These are phyloP conservation scores for Podaxis rugospora DNA, from an alignment of 768 basidiomycete species.

Conservation along the genomic window DNA sequence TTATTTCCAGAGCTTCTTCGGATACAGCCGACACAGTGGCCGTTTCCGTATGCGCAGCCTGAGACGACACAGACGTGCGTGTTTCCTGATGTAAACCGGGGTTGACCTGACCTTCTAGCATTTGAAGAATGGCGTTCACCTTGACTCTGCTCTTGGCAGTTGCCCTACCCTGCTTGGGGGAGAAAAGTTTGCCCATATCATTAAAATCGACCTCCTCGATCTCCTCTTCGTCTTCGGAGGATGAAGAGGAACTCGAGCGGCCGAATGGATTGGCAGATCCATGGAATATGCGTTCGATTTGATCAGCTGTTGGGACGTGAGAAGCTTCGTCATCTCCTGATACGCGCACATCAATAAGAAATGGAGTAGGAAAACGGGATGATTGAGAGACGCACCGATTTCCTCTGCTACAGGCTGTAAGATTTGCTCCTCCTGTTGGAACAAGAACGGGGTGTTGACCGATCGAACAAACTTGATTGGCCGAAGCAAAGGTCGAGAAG, in stretches of 20 bases:
- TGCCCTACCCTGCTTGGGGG: constrained; percentile 15
- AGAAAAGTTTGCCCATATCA: constrained; percentile 47
- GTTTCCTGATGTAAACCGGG: not conserved
- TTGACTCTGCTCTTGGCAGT: constrained; percentile 8
- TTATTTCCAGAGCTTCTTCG: not conserved
- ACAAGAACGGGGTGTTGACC: constrained; percentile 45
- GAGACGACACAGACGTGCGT: not conserved
- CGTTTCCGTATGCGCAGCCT: not conserved
- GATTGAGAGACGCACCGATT: constrained; percentile 34
- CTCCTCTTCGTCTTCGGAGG: constrained; percentile 31
- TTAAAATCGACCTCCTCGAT: constrained; percentile 65
- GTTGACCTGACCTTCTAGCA: constrained; percentile 19
- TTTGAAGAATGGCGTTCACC: constrained; percentile 14
- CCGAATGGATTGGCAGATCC: constrained; percentile 19
- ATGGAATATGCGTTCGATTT: constrained; percentile 60
- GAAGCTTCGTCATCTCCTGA: constrained; percentile 46
- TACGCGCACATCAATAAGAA: constrained; percentile 8
- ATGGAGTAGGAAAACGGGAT: not conserved
- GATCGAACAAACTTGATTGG: constrained; percentile 71
- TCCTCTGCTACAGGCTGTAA: constrained; percentile 50
- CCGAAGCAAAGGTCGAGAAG: constrained; percentile 57
- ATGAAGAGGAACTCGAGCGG: constrained; percentile 18
- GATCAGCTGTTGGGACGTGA: constrained; percentile 69
- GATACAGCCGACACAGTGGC: not conserved
- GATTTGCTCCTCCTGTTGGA: constrained; percentile 53